These are phyloP conservation scores for Apiospora koreana DNA, from an alignment of 2,329 filamentous ascomycete species.

Conservation along the genomic window DNA sequence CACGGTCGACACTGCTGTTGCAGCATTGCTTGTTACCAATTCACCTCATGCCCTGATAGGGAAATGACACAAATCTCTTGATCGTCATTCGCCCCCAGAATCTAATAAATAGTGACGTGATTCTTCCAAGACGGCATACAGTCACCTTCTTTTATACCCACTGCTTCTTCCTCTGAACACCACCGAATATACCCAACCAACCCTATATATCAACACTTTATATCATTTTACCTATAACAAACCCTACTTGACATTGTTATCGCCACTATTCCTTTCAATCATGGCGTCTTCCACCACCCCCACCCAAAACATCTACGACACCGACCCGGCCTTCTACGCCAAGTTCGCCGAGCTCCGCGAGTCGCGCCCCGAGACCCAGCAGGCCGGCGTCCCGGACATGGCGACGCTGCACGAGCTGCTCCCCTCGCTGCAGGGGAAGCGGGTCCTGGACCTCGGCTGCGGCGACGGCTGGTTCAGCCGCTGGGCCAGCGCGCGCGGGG, in stretches of 20 bases:
- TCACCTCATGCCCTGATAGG: neutral
- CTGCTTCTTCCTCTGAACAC: neutral
- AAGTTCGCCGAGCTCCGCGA: neutral
- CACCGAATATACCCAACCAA: no score
- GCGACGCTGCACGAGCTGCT: slow-evolving; percentile 29
- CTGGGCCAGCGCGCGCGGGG: slow-evolving; percentile 41
- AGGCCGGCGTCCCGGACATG: slow-evolving; percentile 2
- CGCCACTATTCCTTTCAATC: neutral
- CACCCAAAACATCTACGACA: slow-evolving; percentile 1
- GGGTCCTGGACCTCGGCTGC: slow-evolving; percentile 47
- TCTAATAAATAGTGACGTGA: neutral
- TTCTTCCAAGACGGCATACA: neutral
- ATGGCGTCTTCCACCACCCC: neutral
- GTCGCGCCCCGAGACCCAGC: neutral
- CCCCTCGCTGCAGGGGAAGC: slow-evolving; percentile 31
- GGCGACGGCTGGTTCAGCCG: slow-evolving; percentile 48
- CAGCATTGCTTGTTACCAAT: neutral
- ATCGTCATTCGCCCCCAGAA: neutral
- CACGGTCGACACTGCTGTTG: neutral
- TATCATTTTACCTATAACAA: neutral
- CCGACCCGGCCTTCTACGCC: neutral
- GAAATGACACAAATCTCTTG: neutral
- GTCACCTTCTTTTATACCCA: neutral
- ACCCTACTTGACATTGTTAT: no score
- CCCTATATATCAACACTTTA: neutral